Evolutionary conservation across 2,329 filamentous ascomycete species (phyloP).

Genomic region (Cytospora schulzeri): DNA sequence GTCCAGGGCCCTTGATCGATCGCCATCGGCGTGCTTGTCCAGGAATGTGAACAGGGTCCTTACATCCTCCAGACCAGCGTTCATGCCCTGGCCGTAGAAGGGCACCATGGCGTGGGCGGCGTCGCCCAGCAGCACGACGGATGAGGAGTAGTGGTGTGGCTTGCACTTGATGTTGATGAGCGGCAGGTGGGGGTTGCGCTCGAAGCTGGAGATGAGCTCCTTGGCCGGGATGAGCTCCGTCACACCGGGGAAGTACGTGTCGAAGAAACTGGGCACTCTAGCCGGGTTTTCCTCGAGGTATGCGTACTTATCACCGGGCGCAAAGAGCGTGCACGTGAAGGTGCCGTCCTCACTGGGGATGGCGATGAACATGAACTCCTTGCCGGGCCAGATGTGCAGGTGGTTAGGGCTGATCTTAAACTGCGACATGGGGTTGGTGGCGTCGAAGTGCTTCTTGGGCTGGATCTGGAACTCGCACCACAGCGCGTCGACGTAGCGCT

Average conservation of each 20-base stretch:
- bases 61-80: constrained; percentile 93
- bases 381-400: constrained; percentile 95
- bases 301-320: constrained; percentile 70
- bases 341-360: constrained; percentile 84
- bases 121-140: constrained; percentile 85
- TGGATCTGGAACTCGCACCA: constrained; percentile 95
- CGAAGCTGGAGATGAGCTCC: constrained; percentile 74
- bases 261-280: constrained; percentile 72
- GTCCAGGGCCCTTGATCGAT: constrained; percentile 67
- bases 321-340: constrained; percentile 94
- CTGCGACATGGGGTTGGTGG: constrained; percentile 40
- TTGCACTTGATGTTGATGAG: constrained; percentile 91
- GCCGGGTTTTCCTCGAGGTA: constrained; percentile 65
- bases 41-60: constrained; percentile 81
- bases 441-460: constrained; percentile 43
- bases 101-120: constrained; percentile 97
- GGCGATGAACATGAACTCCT: constrained; percentile 97
- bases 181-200: constrained; percentile 82
- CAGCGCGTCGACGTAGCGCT: constrained; percentile 92
- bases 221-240: constrained; percentile 67
- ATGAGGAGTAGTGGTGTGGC: constrained; percentile 79
- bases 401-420: constrained; percentile 90
- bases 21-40: constrained; percentile 62
- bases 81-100: constrained; percentile 98
- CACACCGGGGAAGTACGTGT: constrained; percentile 84